A percentile compares a stretch with the other conserved stretches of the same genome.
Evolutionary conservation across 306 rosid species (phyloP).

Genomic region (Purshia tridentata): DNA sequence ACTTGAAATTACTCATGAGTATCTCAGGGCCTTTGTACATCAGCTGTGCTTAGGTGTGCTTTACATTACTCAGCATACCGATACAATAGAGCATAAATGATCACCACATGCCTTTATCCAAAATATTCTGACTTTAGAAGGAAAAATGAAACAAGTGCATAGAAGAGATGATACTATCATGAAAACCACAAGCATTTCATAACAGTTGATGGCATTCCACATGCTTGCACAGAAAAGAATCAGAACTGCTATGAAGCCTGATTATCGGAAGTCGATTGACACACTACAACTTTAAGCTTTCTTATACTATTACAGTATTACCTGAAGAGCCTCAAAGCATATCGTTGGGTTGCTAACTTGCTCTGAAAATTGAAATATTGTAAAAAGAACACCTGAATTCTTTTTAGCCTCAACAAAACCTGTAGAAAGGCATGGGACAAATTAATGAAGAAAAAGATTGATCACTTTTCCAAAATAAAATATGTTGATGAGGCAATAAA

Average conservation of each 20-base stretch:
- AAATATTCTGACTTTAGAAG: neutral
- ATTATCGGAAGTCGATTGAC: slow-evolving; percentile 5
- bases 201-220: neutral
- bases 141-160: neutral
- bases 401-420: slow-evolving; percentile 47
- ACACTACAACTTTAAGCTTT: slow-evolving; percentile 8
- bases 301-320: slow-evolving; percentile 27
- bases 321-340: slow-evolving; percentile 98
- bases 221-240: slow-evolving; percentile 5
- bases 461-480: neutral
- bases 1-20: no score
- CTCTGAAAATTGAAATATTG: slow-evolving; percentile 58
- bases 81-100: no score
- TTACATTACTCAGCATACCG: no score
- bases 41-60: no score
- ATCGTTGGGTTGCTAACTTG: slow-evolving; percentile 54
- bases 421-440: slow-evolving; percentile 31
- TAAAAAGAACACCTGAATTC: slow-evolving; percentile 58
- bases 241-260: slow-evolving; percentile 1
- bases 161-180: neutral
- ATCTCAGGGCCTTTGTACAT: no score
- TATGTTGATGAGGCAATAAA: no score
- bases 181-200: slow-evolving; percentile 4
- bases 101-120: neutral
- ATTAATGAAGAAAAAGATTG: neutral